These are phyloP conservation scores for Ceratocystis lukuohia DNA, from an alignment of 2,329 filamentous ascomycete genomes.

Conservation along the genomic window DNA sequence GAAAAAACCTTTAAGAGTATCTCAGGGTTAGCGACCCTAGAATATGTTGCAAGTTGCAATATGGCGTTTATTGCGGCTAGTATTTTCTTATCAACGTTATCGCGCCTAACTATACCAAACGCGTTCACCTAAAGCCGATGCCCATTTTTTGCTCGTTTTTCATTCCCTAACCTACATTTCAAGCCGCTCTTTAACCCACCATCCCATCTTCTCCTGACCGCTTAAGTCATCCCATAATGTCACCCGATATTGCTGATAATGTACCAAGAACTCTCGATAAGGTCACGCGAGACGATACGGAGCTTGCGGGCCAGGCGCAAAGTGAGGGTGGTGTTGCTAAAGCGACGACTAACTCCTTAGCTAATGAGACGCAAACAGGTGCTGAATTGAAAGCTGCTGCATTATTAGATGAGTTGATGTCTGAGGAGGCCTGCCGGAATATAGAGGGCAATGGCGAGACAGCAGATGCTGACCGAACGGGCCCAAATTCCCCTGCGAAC, in stretches of 20 bases:
- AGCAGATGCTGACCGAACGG: neutral
- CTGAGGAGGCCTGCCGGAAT: neutral
- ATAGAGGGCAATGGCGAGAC: neutral
- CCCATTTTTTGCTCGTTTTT: neutral
- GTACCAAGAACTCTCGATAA: neutral
- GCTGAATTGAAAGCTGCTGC: slow-evolving; percentile 4
- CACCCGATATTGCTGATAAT: neutral
- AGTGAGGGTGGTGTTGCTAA: neutral
- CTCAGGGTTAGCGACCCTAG: neutral
- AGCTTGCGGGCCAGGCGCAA: neutral
- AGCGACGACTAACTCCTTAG: neutral
- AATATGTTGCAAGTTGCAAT: neutral
- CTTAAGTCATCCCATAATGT: neutral
- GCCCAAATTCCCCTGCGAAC: slow-evolving; percentile 8
- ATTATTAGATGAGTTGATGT: slow-evolving; percentile 12
- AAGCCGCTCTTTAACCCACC: neutral
- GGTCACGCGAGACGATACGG: neutral
- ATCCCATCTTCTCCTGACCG: neutral
- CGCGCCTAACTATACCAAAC: neutral
- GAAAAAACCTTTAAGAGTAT: neutral
- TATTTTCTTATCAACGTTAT: neutral
- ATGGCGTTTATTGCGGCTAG: slow-evolving; percentile 6
- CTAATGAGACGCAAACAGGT: slow-evolving; percentile 4
- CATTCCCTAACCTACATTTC: neutral
- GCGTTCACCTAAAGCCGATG: neutral